Evolutionary conservation across 1,284 basidiomycete species (phyloP).

Genomic region (Ganoderma multipileum): DNA sequence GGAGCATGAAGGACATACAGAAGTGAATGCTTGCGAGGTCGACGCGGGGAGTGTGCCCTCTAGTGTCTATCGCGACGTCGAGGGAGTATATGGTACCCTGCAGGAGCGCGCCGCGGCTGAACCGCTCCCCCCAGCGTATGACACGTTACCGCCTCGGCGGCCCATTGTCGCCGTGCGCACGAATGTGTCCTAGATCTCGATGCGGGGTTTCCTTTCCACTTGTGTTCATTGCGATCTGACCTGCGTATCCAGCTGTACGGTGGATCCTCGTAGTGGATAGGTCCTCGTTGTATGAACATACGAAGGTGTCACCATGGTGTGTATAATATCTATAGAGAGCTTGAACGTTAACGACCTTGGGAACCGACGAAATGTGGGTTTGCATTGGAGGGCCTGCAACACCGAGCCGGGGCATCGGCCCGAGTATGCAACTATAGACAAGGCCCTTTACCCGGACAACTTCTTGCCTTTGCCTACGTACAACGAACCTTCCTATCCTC

Average conservation of each 20-base stretch:
- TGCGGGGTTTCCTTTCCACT: not conserved
- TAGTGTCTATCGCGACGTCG: constrained; percentile 4
- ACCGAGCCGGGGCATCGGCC: too few species aligned
- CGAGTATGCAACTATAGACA: too few species aligned
- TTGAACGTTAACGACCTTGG: not conserved
- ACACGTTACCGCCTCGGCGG: not conserved
- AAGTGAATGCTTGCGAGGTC: not conserved
- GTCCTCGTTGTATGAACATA: too few species aligned
- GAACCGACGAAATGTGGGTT: too few species aligned
- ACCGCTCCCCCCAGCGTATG: constrained; percentile 4
- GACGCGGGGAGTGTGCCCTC: constrained; percentile 7
- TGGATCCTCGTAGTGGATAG: too few species aligned
- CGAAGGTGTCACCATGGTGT: not conserved
- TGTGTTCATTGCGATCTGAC: not conserved
- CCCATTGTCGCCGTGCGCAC: not conserved
- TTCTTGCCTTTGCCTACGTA: too few species aligned
- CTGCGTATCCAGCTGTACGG: not conserved
- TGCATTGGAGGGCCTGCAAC: too few species aligned
- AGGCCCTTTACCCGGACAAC: too few species aligned
- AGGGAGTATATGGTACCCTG: not conserved
- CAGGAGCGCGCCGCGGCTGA: not conserved
- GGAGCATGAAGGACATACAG: not conserved
- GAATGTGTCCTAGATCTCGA: not conserved
- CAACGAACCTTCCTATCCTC: too few species aligned
- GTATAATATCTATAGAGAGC: not conserved